phyloP scores from a whole-genome alignment of 1,284 basidiomycete genomes.

The Sanghuangporus sanghuang region DNA sequence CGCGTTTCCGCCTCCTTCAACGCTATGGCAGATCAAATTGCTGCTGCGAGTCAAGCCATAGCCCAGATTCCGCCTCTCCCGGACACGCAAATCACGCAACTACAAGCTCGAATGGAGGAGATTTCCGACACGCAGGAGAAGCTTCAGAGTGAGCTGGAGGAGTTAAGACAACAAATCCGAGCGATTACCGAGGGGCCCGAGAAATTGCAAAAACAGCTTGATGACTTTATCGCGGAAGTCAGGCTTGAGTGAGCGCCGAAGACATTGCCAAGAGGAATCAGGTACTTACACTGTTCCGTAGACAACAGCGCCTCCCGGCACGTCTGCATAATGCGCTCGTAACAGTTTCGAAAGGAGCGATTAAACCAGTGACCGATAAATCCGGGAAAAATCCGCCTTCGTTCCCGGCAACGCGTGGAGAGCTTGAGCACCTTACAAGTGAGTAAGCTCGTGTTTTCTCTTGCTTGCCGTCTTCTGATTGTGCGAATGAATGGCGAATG shows the following conservation, averaged over 20 bases:
- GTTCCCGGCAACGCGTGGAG: constrained; percentile 36
- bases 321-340: constrained; percentile 32
- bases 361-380: constrained; percentile 29
- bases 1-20: constrained; percentile 34
- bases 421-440: constrained; percentile 39
- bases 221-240: constrained; percentile 27
- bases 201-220: constrained; percentile 30
- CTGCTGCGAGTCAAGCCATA: constrained; percentile 35
- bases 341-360: constrained; percentile 28
- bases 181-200: constrained; percentile 22
- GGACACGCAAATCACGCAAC: constrained; percentile 16
- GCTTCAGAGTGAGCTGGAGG: constrained; percentile 26
- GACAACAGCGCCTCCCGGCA: constrained; percentile 33
- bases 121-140: constrained; percentile 28
- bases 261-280: neutral
- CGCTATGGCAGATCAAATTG: constrained; percentile 36
- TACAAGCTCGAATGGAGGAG: constrained; percentile 25
- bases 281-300: constrained; percentile 13
- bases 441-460: constrained; percentile 15
- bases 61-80: constrained; percentile 25
- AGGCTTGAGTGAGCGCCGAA: constrained; percentile 30
- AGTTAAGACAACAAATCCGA: constrained; percentile 25
- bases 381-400: constrained; percentile 32
- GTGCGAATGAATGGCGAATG: neutral
- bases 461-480: neutral